Evolutionary conservation across 352 stramenopile genomes (phyloP).

Genomic region (Pythium aristosporum): DNA sequence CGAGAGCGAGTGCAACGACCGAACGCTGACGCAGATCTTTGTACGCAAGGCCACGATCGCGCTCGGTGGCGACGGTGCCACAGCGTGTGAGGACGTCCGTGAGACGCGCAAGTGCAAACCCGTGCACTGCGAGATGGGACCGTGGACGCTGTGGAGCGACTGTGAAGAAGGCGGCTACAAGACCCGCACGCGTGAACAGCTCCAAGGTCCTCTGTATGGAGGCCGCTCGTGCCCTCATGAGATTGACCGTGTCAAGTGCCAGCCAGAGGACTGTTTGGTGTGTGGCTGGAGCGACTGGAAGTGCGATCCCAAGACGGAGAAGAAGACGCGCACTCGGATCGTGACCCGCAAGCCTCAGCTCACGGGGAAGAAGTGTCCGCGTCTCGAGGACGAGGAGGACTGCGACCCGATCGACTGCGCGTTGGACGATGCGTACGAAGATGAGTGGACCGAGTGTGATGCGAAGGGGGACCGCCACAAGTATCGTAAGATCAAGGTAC

Average conservation of each 20-base stretch:
- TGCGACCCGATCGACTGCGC: slow-evolving; percentile 2
- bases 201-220: slow-evolving; percentile 31
- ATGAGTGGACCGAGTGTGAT: slow-evolving; percentile 20
- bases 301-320: slow-evolving; percentile 12
- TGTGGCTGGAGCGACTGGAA: slow-evolving; percentile 12
- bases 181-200: slow-evolving; percentile 39
- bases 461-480: not conserved
- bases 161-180: slow-evolving; percentile 26
- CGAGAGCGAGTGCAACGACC: not conserved
- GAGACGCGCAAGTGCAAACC: slow-evolving; percentile 14
- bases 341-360: not conserved
- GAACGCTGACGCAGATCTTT: no score
- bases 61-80: no score
- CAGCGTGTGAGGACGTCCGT: no score
- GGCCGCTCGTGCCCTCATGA: slow-evolving; percentile 25
- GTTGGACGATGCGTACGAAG: slow-evolving; percentile 4
- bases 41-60: no score
- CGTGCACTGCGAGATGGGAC: slow-evolving; percentile 12
- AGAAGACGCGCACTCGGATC: slow-evolving; percentile 10
- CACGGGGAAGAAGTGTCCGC: slow-evolving; percentile 19
- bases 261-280: slow-evolving; percentile 18
- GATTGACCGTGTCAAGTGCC: slow-evolving; percentile 20
- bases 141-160: slow-evolving; percentile 10
- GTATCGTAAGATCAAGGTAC: slow-evolving; percentile 3
- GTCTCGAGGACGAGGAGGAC: not conserved